Evolutionary conservation across 2,329 filamentous ascomycete species (phyloP).

Genomic region (Cercospora canescens): DNA sequence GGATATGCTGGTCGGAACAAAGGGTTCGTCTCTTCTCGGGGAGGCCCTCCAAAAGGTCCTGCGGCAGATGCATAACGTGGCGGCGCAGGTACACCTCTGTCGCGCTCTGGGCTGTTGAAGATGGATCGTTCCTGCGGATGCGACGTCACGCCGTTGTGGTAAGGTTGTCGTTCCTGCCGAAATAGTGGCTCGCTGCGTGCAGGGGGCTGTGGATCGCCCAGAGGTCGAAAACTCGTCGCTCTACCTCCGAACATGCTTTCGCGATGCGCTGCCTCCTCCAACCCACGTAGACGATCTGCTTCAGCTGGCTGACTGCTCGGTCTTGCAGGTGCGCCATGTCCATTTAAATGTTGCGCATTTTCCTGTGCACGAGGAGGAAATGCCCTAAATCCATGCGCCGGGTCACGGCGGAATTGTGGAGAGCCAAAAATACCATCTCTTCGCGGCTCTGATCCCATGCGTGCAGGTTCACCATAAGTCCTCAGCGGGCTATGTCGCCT

Average conservation of each 20-base stretch:
- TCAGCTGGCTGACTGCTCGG: slow-evolving; percentile 40
- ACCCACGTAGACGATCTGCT: slow-evolving; percentile 17
- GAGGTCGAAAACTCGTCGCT: slow-evolving; percentile 28
- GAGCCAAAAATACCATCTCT: slow-evolving; percentile 35
- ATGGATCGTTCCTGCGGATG: slow-evolving; percentile 27
- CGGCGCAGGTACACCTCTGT: slow-evolving; percentile 22
- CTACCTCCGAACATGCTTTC: slow-evolving; percentile 27
- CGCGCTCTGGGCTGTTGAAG: slow-evolving; percentile 32
- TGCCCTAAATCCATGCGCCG: slow-evolving; percentile 34
- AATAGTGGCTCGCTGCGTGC: slow-evolving; percentile 21
- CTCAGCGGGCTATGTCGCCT: slow-evolving; percentile 31
- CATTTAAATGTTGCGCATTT: slow-evolving; percentile 25
- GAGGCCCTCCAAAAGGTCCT: slow-evolving; percentile 27
- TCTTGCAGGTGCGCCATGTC: slow-evolving; percentile 26
- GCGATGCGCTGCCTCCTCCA: slow-evolving; percentile 28
- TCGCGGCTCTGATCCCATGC: slow-evolving; percentile 28
- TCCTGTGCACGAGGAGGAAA: slow-evolving; percentile 30
- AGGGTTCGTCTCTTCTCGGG: slow-evolving; percentile 34
- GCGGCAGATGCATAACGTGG: slow-evolving; percentile 23
- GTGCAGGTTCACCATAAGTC: slow-evolving; percentile 29
- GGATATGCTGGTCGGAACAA: slow-evolving; percentile 33
- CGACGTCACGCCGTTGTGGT: slow-evolving; percentile 30
- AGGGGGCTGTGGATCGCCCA: slow-evolving; percentile 25
- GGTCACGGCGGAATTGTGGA: slow-evolving; percentile 34
- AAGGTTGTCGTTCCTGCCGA: slow-evolving; percentile 26